Conservation (phyloP, 805 yeast genomes). For the Candida easanensis region DNA sequence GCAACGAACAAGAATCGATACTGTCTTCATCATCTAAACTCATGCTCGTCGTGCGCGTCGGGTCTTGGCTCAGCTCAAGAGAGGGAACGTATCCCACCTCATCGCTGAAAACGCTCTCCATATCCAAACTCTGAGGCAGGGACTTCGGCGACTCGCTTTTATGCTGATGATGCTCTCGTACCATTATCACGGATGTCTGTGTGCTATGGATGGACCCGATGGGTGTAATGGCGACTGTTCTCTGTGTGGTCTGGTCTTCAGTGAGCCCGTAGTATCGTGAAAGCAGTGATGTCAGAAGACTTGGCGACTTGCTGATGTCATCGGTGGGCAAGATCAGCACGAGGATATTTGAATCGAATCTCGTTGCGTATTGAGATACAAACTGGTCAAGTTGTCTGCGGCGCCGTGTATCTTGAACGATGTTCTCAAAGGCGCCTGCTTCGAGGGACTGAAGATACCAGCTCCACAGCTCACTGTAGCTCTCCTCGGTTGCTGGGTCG, state of each 20-base stretch:
- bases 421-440: slow-evolving; percentile 18
- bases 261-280: slow-evolving; percentile 13
- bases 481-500: slow-evolving; percentile 13
- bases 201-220: slow-evolving; percentile 13
- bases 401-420: slow-evolving; percentile 13
- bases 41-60: not conserved
- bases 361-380: slow-evolving; percentile 11
- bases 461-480: slow-evolving; percentile 16
- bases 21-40: slow-evolving; percentile 1
- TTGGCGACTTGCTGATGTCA: slow-evolving; percentile 15
- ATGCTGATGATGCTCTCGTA: slow-evolving; percentile 4
- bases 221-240: slow-evolving; percentile 16
- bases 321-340: slow-evolving; percentile 17
- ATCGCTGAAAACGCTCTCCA: slow-evolving; percentile 14
- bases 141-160: not conserved
- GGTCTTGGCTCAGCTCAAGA: not conserved
- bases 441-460: slow-evolving; percentile 20
- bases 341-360: slow-evolving; percentile 15
- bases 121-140: slow-evolving; percentile 7
- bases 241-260: slow-evolving; percentile 1
- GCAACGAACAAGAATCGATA: slow-evolving; percentile 3
- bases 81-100: slow-evolving; percentile 21
- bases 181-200: slow-evolving; percentile 17
- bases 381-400: slow-evolving; percentile 15
- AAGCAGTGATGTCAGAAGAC: slow-evolving; percentile 12